phyloP scores from a whole-genome alignment of 257 asterid species.

The Salvia rosmarinus region DNA sequence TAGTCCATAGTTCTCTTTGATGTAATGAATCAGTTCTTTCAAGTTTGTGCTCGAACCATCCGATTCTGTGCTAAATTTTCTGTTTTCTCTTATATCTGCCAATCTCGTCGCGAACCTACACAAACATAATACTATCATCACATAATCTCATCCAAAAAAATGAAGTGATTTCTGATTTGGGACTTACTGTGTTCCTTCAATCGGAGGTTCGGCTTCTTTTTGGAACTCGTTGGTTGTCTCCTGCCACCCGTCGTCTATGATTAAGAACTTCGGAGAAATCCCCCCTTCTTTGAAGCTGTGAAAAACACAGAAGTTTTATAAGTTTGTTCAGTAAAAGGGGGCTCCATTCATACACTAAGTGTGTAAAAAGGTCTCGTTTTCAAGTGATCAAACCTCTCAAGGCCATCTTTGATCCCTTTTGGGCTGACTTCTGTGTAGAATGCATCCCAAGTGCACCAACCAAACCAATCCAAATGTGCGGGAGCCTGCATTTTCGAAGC shows the following conservation, averaged over 20 bases:
- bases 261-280: constrained; percentile 56
- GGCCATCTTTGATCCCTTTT: constrained; percentile 56
- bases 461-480: constrained; percentile 58
- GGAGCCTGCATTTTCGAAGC: constrained; percentile 37
- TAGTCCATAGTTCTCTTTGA: constrained; percentile 56
- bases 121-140: not conserved
- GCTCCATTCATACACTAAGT: not conserved
- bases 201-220: constrained; percentile 51
- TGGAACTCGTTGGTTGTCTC: constrained; percentile 53
- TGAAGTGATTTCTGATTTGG: not conserved
- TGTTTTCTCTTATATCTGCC: constrained; percentile 52
- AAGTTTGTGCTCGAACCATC: constrained; percentile 41
- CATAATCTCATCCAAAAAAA: not conserved
- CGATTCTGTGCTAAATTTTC: constrained; percentile 44
- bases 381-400: constrained; percentile 43
- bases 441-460: constrained; percentile 75
- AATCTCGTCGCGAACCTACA: constrained; percentile 59
- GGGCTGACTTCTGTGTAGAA: constrained; percentile 54
- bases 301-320: not conserved
- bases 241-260: constrained; percentile 90
- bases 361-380: not conserved
- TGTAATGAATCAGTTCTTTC: constrained; percentile 42
- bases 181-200: constrained; percentile 65
- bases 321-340: not conserved
- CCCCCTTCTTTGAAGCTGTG: constrained; percentile 63